These are phyloP conservation scores for Helianthus tuberosus DNA, from an alignment of 129 eudicot genomes.

Conservation along the genomic window DNA sequence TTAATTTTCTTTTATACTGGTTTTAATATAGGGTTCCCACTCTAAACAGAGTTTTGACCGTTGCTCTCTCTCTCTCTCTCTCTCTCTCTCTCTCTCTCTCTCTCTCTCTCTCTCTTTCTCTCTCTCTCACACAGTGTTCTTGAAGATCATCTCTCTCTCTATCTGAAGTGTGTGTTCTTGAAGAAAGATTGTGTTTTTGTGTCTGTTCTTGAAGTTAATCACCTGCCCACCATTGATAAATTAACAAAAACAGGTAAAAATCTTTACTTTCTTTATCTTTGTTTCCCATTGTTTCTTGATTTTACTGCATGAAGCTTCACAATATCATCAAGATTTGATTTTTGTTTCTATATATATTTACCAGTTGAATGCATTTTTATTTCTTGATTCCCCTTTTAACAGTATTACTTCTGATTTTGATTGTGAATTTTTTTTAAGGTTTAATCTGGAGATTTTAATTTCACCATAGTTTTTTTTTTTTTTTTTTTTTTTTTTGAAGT, in stretches of 20 bases:
- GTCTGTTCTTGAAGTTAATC: slow-evolving; percentile 15
- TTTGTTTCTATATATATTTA: background rate
- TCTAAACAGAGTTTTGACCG: slow-evolving; percentile 63
- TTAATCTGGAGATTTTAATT: background rate
- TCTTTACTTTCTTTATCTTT: slow-evolving; percentile 1
- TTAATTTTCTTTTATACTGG: slow-evolving; percentile 12
- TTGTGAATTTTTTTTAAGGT: background rate
- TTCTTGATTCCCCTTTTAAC: background rate
- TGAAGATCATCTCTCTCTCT: slow-evolving; percentile 40
- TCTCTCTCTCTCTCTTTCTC: slow-evolving; percentile 17
- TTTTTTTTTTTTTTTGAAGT: background rate
- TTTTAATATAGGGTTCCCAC: slow-evolving; percentile 24
- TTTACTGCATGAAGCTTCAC: slow-evolving; percentile 16
- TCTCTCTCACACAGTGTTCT: slow-evolving; percentile 29
- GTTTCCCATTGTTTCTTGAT: background rate
- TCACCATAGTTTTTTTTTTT: too few species aligned
- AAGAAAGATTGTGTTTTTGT: background rate
- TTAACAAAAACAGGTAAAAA: slow-evolving; percentile 33
- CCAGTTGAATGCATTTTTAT: background rate
- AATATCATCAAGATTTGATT: background rate
- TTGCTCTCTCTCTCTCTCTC: slow-evolving; percentile 64
- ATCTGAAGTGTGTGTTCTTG: slow-evolving; percentile 24
- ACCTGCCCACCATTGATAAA: slow-evolving; percentile 6
- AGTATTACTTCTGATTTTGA: background rate
- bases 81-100: slow-evolving; percentile 5